Evolutionary conservation across 192 early-diverging fungal genomes (phyloP).

Genomic region (Neocallimastix lanati): DNA sequence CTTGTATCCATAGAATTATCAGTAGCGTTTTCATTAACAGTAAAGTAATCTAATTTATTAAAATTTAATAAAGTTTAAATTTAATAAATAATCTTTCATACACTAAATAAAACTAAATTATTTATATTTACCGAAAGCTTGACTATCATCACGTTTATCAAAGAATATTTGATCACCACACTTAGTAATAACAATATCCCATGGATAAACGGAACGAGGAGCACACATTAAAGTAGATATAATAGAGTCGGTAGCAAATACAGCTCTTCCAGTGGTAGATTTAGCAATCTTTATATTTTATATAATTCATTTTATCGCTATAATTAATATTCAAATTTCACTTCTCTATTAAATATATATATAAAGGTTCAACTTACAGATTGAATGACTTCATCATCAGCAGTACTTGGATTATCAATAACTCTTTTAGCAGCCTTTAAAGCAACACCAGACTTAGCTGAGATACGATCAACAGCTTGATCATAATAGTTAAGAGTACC

Average conservation of each 20-base stretch:
- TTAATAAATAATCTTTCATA: too few relatives aligned
- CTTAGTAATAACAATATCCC: conserved; percentile 87
- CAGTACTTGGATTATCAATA: conserved; percentile 59
- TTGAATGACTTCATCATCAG: conserved; percentile 71
- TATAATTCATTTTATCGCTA: too few relatives aligned
- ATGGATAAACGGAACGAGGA: conserved; percentile 75
- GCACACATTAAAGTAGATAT: conserved; percentile 84
- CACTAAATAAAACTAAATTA: too few relatives aligned
- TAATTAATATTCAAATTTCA: conserved; percentile 8
- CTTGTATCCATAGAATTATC: conserved; percentile 73
- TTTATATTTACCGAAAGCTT: conserved; percentile 41
- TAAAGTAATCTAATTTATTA: conserved; percentile 56
- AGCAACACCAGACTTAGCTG: conserved; percentile 54
- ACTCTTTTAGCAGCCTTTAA: conserved; percentile 46
- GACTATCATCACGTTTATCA: conserved; percentile 70
- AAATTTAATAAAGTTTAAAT: too few relatives aligned
- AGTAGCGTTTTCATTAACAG: conserved; percentile 88
- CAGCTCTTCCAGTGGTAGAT: conserved; percentile 7
- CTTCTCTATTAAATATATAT: conserved; percentile 4
- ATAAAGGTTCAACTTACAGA: conserved; percentile 6
- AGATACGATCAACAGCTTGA: conserved; percentile 69
- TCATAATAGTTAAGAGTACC: conserved; percentile 61
- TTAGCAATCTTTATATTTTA: conserved; percentile 4
- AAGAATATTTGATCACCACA: conserved; percentile 58
- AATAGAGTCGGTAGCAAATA: conserved; percentile 82